Base-by-base conservation (phyloP, 495 filamentous ascomycete genomes). In the Penicillium canescens region DNA sequence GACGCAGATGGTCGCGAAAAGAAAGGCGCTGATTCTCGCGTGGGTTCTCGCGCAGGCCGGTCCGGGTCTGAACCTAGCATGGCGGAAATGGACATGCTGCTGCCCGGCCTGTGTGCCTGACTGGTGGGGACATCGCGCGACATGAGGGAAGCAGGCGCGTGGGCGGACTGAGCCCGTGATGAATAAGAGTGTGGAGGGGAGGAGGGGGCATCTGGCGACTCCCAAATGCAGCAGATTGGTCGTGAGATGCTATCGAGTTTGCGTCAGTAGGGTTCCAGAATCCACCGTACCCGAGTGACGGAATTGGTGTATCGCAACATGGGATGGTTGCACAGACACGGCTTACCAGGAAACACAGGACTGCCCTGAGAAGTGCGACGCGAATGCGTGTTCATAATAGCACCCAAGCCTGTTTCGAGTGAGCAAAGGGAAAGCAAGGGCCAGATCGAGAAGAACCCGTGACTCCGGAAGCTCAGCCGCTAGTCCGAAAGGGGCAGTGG, bases 31-130 rank as follows among this genome's bases (percentile, higher is more conserved):
- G 79, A 66, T 56, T 89, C 82, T 46, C 82, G 76, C 14, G 81
- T 68, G 35, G 86, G 82, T 33, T 50, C 47, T 50, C 47, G 47
- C 5, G 49, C 40, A 51, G 49, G 20, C 3, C 83, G 83, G 41
- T 87, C 86, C 18, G 79, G 62, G 49, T 82, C 82, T 11, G 75
- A 70, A 45, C 80, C 84, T 42, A 98, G 82, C 81, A 98, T 91
- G 18, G 94, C 90, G 8, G 91, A 94, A 62, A 98, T 98, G 18
- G 94, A 96, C 94, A 98, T 98, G 75, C 88, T 89, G 70, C 88
- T 88, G 12, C 84, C 83, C 9, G 80, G 80, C 36, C 84, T 80
- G 66, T 80, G 74, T 31, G 70, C 61, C 39, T 77, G 65, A 42
- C 66, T 70, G 44, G 71, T 64, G 11, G 76, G 72, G 46, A 78